Evolutionary conservation across 1,139 yeast species (phyloP), one percentile per base, ranked within the genome.

Genomic region (Meyerozyma athensensis): DNA sequence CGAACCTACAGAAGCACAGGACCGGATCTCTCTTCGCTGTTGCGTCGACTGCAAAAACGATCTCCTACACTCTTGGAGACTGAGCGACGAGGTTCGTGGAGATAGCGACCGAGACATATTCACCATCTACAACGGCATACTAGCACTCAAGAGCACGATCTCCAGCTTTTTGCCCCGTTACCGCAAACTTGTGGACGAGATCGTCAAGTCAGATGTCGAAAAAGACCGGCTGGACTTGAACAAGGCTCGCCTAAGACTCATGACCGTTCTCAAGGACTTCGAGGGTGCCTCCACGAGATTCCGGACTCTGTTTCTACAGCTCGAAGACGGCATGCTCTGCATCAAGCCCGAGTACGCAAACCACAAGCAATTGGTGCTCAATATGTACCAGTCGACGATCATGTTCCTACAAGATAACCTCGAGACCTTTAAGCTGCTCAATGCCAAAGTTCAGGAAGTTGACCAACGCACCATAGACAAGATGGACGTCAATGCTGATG

Each of bases 21-120:
- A 50, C 35, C 26, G 48, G 0, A 43, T 52, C 14, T 40, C 45
- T 17, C 47, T 56, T 10, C 49, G 96, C 35, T 61, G 89, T 30
- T 90, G 97, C 57, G 61, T 70, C 2, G 63, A 68, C 36, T 90
- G 97, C 61, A 81, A 85, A 41, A 68, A 78, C 46, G 63, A 68
- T 2, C 59, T 89, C 17, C 76, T 86, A 40, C 68, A 72, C 33
- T 77, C 73, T 33, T 71, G 78, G 49, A 77, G 80, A 43, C 68
- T 74, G n/a, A 58, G 56, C 19, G 81, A 76, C 34, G 26, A 28
- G 20, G 14, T 58, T 3, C 46, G 43, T 14, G 39, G 35, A 20
- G 43, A 38, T 36, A 45, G 24, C 32, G 13, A 23, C 10, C 34
- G 21, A 4, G 41, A 47, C 12, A 49, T 72, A 4, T 52, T 71